Evolutionary conservation across 139 green algal species (phyloP), one percentile per base, ranked within the genome.

Genomic region (Micromonas pusilla): DNA sequence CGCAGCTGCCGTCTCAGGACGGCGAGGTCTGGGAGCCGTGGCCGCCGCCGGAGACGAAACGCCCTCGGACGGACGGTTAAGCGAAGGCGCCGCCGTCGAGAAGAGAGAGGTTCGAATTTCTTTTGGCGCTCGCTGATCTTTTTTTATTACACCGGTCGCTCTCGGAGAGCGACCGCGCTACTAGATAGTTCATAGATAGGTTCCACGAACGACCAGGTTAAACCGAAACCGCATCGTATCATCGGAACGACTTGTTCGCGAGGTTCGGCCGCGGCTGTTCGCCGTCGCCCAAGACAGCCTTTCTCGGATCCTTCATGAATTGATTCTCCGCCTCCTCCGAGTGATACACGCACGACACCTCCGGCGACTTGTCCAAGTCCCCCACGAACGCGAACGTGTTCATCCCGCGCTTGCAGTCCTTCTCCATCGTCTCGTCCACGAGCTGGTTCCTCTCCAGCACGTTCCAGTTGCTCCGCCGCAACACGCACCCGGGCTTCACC

Each of bases 341-440:
- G 83, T 99, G 96, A 80, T 99, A 99, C 57, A 99, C 91, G 80
- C 96, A 99, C 2, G 89, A 92, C 63, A 89, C 80, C 70, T 88
- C 85, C 1, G 85, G 85, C 26, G 84, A 77, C 4, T 90, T 86
- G 21, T 92, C 83, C 45, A 99, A 80, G 83, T 99, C 94, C 4
- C 95, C 95, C 53, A 99, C 95, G 84, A 95, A 99, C 0, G 92
- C 95, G 87, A 99, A 99, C 0, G 95, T 99, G 87, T 99, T 99
- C 93, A 98, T 98, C 82, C 92, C 92, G 20, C 89, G 83, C 85
- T 96, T 98, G 89, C 95, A 99, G 31, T 86, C 66, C 62, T 91
- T 82, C 73, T 93, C 89, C 84, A 95, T 72, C 39, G 77, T 57
- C 37, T 77, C 32, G 26, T 80, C 85, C 2, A 99, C 90, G 32